Evolutionary conservation across 1,284 basidiomycete species (phyloP), one percentile per base, ranked within the genome.

Genomic region (Rhodotorula sp.): DNA sequence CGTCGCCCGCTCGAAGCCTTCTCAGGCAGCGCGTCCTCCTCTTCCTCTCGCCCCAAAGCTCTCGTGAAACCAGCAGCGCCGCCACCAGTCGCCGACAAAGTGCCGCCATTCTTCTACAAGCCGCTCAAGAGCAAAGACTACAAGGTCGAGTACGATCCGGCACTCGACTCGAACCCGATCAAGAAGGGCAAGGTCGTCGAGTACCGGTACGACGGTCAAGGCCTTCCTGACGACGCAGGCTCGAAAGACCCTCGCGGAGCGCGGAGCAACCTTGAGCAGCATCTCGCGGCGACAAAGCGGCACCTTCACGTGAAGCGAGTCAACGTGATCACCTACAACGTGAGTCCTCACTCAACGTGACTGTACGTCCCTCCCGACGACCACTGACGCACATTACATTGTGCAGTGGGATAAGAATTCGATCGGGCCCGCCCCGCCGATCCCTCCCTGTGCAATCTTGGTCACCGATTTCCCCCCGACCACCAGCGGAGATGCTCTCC

Each of bases 381-480:
- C 49, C 49, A 21, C 49, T 50, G 50, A 61, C 34, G 23, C 21
- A n/a, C 19, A 5, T 8, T 3, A 49, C 18, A 18, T 1, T 43
- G 5, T 58, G 43, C 80, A 93, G 90, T 89, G 89, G 83, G 93
- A 97, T 80, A 81, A 83, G 43, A 84, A 91, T 78, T 92, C 92
- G 2, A 84, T 84, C 3, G 90, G 89, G 2, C 85, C 88, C 0
- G 86, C 89, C n/a, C 92, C 92, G 0, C 88, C 90, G 0, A 86
- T 87, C 0, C 83, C 84, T 3, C 82, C 84, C 0, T 76, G 79
- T 21, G 86, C 88, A 5, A 86, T 98, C 1, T 85, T 95, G 19
- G 82, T 97, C 60, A 86, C 87, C 23, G 87, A 87, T 63, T 84
- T 97, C 47, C 87, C 89, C 6, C 87, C 89, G 0, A 83, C 95